Percentiles rank a stretch among this genome's conserved stretches.
These are phyloP conservation scores for Canavalia gladiata DNA, from an alignment of 306 rosid species.

Conservation along the genomic window DNA sequence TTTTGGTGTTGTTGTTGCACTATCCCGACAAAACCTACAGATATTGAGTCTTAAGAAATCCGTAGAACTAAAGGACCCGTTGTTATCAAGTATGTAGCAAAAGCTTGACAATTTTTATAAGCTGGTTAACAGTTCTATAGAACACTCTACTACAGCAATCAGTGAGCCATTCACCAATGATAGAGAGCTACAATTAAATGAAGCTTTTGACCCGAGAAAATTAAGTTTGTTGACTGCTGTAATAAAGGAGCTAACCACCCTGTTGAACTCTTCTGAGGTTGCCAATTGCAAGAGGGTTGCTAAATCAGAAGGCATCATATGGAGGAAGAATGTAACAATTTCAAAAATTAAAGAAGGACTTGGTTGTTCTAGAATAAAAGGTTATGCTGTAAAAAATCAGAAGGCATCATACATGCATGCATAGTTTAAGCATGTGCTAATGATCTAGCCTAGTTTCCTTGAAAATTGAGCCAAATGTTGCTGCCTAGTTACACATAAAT, in stretches of 20 bases:
- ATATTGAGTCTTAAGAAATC: conserved; percentile 66
- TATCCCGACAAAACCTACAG: conserved; percentile 60
- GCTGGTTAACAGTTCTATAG: conserved; percentile 66
- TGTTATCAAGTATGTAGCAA: conserved; percentile 81
- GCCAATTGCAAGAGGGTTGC: conserved; percentile 74
- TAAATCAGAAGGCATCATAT: conserved; percentile 81
- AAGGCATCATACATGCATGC: too few relatives aligned
- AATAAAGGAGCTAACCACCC: conserved; percentile 70
- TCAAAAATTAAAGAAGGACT: conserved; percentile 79
- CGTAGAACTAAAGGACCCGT: conserved; percentile 84
- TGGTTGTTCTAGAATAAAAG: conserved; percentile 86
- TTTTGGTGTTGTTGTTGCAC: conserved; percentile 66
- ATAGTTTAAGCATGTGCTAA: too few relatives aligned
- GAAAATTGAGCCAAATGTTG: too few relatives aligned
- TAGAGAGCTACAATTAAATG: conserved; percentile 44
- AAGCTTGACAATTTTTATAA: conserved; percentile 87
- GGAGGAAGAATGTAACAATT: conserved; percentile 71
- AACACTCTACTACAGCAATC: conserved; percentile 41
- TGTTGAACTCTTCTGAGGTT: conserved; percentile 64
- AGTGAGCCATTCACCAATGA: conserved; percentile 44
- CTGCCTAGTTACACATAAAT: too few relatives aligned
- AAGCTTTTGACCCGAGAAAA: conserved; percentile 60
- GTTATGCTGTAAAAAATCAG: conserved; percentile 29
- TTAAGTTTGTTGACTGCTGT: conserved; percentile 75
- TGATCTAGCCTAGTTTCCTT: too few relatives aligned